A percentile compares a stretch with the other conserved stretches of the same genome.
Conservation (phyloP, 176 grass and related monocot species). For the Triticum aestivum region DNA sequence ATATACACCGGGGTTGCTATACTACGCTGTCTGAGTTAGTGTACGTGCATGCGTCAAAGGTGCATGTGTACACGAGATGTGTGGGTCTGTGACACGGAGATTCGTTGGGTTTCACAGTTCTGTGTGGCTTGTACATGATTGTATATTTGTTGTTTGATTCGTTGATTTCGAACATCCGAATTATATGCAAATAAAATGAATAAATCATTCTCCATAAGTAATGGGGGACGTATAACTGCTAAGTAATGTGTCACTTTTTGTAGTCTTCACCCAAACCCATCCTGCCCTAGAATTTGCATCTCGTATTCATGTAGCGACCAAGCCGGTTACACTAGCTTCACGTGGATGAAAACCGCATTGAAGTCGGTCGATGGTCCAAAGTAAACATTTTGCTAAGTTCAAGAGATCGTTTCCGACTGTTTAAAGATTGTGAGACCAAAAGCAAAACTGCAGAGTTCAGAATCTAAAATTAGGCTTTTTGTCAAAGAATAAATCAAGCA, state of each 20-base stretch:
- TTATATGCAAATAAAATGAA: conserved; percentile 18
- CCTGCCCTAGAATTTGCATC: background rate
- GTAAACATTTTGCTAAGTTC: background rate
- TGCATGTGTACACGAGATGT: background rate
- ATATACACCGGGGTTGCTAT: background rate
- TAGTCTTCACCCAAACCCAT: background rate
- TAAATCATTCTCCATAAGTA: background rate
- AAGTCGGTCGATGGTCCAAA: too few relatives aligned
- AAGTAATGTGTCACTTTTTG: background rate
- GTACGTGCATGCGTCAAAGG: background rate
- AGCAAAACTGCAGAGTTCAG: background rate
- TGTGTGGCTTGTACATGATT: background rate
- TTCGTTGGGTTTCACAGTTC: background rate
- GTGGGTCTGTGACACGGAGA: background rate
- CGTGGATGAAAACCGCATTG: background rate
- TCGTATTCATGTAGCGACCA: background rate
- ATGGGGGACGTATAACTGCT: too few relatives aligned
- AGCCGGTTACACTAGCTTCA: background rate
- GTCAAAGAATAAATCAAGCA: background rate
- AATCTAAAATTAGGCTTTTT: background rate
- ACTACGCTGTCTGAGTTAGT: background rate
- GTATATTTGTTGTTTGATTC: conserved; percentile 18
- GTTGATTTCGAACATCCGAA: background rate
- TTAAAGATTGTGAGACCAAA: background rate
- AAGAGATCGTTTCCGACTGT: background rate